Evolutionary conservation across 2,329 filamentous ascomycete species (phyloP).

Genomic region (Aciculosporium take): DNA sequence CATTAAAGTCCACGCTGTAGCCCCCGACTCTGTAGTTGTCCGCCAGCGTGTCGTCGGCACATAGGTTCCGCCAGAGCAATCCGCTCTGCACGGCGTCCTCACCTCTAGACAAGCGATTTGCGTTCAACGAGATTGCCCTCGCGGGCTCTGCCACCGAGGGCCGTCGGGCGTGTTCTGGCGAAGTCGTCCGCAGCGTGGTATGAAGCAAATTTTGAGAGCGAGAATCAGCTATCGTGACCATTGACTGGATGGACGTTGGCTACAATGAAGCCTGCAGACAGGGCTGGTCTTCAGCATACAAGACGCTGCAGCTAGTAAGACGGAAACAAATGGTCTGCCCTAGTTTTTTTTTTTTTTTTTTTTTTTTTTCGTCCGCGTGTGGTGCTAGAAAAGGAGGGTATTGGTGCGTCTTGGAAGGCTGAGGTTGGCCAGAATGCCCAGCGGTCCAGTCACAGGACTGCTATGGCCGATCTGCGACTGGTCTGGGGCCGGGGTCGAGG

Average conservation of each 20-base stretch:
- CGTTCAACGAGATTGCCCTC: conserved; percentile 34
- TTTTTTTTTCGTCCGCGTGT: no score
- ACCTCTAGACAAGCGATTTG: conserved; percentile 47
- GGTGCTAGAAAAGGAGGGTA: background rate
- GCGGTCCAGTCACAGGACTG: conserved; percentile 1
- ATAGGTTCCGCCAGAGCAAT: conserved; percentile 66
- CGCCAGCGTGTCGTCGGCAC: conserved; percentile 57
- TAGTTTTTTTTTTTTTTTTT: no score
- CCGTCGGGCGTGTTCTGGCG: conserved; percentile 4
- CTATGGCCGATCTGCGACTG: conserved; percentile 4
- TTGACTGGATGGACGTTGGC: conserved; percentile 2
- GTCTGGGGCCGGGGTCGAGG: conserved; percentile 7
- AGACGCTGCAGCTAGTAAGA: background rate
- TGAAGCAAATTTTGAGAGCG: background rate
- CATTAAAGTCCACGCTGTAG: conserved; percentile 63
- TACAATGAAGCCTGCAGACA: background rate
- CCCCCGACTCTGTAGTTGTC: conserved; percentile 59
- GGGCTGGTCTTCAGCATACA: background rate
- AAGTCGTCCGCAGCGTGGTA: conserved; percentile 1
- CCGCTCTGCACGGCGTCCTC: conserved; percentile 60
- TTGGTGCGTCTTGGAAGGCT: conserved; percentile 2
- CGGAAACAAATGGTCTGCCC: background rate
- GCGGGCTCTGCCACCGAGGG: conserved; percentile 31
- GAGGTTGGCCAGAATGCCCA: conserved; percentile 2
- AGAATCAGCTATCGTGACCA: conserved; percentile 4